Evolutionary conservation across 495 filamentous ascomycete species (phyloP).

Genomic region (Penicillium bialowiezense): DNA sequence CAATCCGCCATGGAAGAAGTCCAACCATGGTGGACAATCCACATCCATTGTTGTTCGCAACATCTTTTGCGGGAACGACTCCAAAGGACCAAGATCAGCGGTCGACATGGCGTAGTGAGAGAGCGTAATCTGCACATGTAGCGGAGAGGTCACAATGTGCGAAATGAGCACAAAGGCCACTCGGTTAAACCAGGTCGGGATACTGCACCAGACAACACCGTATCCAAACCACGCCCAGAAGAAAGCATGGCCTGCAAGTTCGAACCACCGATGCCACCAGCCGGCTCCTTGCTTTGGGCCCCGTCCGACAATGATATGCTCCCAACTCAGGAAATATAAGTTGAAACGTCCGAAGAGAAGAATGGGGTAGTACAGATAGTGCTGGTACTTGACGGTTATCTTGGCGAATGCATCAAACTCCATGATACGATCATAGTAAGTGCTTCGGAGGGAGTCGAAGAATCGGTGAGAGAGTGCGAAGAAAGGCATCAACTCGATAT

Average conservation of each 20-base stretch:
- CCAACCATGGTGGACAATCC: conserved; percentile 83
- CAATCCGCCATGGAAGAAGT: conserved; percentile 86
- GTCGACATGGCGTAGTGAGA: conserved; percentile 98
- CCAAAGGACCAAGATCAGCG: conserved; percentile 71
- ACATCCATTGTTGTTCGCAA: conserved; percentile 92
- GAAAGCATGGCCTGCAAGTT: conserved; percentile 75
- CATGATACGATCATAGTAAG: conserved; percentile 89
- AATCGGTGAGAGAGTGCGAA: conserved; percentile 90
- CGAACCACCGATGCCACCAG: conserved; percentile 86
- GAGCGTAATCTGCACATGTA: conserved; percentile 95
- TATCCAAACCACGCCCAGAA: conserved; percentile 98
- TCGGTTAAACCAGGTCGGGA: conserved; percentile 65
- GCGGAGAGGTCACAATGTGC: conserved; percentile 79
- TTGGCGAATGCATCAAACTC: conserved; percentile 74
- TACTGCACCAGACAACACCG: conserved; percentile 65
- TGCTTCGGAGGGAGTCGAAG: conserved; percentile 70
- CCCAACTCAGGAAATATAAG: conserved; percentile 81
- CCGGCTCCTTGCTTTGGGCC: conserved; percentile 80
- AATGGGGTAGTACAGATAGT: conserved; percentile 84
- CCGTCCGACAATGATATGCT: conserved; percentile 70
- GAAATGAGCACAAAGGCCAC: conserved; percentile 78
- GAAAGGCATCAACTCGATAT: conserved; percentile 96
- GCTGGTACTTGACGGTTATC: conserved; percentile 69
- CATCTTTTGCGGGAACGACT: conserved; percentile 91
- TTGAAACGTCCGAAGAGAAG: conserved; percentile 89